phyloP scores from a whole-genome alignment of 2,329 filamentous ascomycete genomes.

The Trichophyton verrucosum region DNA sequence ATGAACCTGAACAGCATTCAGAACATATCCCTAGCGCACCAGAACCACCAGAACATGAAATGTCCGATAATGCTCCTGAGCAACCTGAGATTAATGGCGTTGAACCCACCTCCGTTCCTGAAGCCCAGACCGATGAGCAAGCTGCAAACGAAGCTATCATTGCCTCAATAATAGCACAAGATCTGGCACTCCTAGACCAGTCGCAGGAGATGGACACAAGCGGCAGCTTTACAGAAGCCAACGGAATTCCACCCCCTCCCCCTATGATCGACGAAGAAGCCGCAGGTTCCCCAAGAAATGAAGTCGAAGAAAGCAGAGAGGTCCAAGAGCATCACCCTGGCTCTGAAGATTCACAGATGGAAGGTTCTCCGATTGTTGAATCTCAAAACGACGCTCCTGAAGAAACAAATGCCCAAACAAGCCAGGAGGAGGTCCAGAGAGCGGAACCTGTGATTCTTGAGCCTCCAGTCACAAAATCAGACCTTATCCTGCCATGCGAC shows the following conservation, averaged over 20 bases:
- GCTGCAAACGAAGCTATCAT: conserved; percentile 20
- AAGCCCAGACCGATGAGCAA: conserved; percentile 8
- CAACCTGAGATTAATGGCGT: neutral
- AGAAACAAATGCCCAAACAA: neutral
- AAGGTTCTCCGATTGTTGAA: conserved; percentile 3
- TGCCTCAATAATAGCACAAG: conserved; percentile 21
- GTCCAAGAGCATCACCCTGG: neutral
- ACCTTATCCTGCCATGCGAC: neutral
- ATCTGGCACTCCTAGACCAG: conserved; percentile 17
- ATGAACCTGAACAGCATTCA: neutral
- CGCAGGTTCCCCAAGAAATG: neutral
- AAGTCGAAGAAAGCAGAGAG: neutral
- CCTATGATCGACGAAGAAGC: neutral
- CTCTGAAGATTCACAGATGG: conserved; percentile 3
- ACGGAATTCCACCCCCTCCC: neutral
- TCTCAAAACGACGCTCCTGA: neutral
- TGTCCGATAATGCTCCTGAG: neutral
- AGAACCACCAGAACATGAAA: neutral
- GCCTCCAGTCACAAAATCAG: neutral
- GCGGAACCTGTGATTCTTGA: neutral
- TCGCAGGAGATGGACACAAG: conserved; percentile 3
- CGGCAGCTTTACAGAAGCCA: neutral
- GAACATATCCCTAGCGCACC: neutral
- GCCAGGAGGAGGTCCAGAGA: neutral
- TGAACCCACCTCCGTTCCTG: neutral